Conservation (phyloP, 116 monocot genomes). For the Zostera marina region DNA sequence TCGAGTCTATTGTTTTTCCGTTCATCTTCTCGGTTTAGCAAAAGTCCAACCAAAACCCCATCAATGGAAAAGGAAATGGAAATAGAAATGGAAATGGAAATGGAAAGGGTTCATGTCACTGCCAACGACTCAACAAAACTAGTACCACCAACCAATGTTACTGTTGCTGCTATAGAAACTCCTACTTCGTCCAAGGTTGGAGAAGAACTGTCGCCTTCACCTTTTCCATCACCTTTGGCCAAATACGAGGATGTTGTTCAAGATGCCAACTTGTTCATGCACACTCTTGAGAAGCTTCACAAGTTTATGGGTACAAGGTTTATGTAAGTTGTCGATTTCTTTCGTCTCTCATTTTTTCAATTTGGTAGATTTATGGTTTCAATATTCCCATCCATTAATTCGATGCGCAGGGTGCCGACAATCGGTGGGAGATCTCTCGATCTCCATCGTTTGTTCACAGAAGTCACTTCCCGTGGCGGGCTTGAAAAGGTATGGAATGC, state of each 20-base stretch:
- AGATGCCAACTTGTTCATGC: slow-evolving; percentile 9
- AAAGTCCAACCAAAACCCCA: neutral
- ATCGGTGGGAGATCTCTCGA: slow-evolving; percentile 71
- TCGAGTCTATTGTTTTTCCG: neutral
- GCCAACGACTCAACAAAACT: neutral
- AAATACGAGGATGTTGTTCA: slow-evolving; percentile 9
- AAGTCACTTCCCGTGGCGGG: slow-evolving; percentile 82
- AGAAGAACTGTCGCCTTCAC: neutral
- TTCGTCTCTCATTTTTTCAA: neutral
- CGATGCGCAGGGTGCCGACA: slow-evolving; percentile 40
- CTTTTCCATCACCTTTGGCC: neutral
- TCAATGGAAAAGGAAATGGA: slow-evolving; percentile 1
- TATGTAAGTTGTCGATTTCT: slow-evolving; percentile 6
- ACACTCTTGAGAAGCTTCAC: slow-evolving; percentile 11
- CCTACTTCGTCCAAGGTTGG: neutral
- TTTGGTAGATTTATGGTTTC: neutral
- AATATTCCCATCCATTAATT: neutral
- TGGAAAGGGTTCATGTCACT: slow-evolving; percentile 4
- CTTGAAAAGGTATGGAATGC: slow-evolving; percentile 39
- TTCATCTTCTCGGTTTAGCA: neutral
- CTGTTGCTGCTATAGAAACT: neutral
- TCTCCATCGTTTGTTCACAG: slow-evolving; percentile 71
- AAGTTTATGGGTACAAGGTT: slow-evolving; percentile 12
- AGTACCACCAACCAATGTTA: neutral
- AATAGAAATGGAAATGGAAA: neutral